phyloP scores from a whole-genome alignment of 768 basidiomycete genomes.

The Suillus paluster region DNA sequence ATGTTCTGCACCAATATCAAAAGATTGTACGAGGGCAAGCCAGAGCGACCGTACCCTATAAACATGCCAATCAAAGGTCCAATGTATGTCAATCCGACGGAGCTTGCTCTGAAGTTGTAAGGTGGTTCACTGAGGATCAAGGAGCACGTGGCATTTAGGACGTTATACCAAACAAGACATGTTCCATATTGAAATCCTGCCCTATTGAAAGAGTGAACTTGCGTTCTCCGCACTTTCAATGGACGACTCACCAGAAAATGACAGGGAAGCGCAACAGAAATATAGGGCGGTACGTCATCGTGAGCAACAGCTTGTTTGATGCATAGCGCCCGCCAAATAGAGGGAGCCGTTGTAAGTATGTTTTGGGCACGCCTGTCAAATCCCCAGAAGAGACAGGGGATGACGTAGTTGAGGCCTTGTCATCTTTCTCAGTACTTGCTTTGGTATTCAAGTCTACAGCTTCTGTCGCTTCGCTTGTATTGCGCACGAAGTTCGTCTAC shows the following conservation, averaged over 20 bases:
- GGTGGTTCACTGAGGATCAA: slow-evolving; percentile 23
- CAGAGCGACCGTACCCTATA: slow-evolving; percentile 13
- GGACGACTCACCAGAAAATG: slow-evolving; percentile 18
- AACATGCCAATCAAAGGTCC: slow-evolving; percentile 27
- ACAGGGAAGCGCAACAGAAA: slow-evolving; percentile 24
- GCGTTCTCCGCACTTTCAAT: not conserved
- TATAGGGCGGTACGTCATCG: slow-evolving; percentile 24
- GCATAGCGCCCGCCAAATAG: slow-evolving; percentile 21
- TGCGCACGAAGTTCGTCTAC: slow-evolving; percentile 22
- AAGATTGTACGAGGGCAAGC: slow-evolving; percentile 3
- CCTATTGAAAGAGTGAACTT: slow-evolving; percentile 11
- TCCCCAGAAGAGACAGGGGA: slow-evolving; percentile 12
- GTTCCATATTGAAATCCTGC: slow-evolving; percentile 27
- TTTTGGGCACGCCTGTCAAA: slow-evolving; percentile 18
- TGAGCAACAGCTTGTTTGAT: slow-evolving; percentile 22
- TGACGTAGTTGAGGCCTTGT: slow-evolving; percentile 15
- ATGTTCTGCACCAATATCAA: slow-evolving; percentile 13
- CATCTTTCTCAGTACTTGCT: slow-evolving; percentile 10
- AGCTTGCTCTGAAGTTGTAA: slow-evolving; percentile 27
- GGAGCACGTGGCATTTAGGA: slow-evolving; percentile 26
- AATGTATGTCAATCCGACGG: slow-evolving; percentile 24
- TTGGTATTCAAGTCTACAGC: slow-evolving; percentile 1
- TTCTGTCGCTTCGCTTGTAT: slow-evolving; percentile 22
- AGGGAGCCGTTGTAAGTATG: slow-evolving; percentile 16
- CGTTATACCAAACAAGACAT: slow-evolving; percentile 28